Percentiles rank a stretch among this genome's conserved stretches.
Evolutionary conservation across 2,329 filamentous ascomycete species (phyloP).

Genomic region (Fusarium mexicanum): DNA sequence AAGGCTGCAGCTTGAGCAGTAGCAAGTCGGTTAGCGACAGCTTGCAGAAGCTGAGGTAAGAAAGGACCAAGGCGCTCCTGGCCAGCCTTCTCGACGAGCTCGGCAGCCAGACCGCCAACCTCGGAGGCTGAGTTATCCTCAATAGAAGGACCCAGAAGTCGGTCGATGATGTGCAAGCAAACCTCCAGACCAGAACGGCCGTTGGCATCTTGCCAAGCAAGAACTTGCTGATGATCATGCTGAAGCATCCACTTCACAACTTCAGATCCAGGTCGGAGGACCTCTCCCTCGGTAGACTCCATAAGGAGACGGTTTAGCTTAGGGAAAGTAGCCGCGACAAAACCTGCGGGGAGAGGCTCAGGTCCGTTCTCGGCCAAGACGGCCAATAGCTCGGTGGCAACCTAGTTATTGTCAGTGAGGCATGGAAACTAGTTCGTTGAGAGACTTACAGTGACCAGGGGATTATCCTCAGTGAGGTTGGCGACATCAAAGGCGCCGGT

Average conservation of each 20-base stretch:
- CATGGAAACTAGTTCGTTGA: neutral
- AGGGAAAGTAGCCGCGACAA: constrained; percentile 85
- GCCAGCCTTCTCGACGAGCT: constrained; percentile 94
- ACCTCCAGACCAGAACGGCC: constrained; percentile 88
- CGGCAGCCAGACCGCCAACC: constrained; percentile 91
- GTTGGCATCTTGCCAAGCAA: constrained; percentile 83
- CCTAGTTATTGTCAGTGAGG: constrained; percentile 50
- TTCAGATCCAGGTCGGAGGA: constrained; percentile 86
- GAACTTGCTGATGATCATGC: constrained; percentile 90
- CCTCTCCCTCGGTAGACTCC: constrained; percentile 84
- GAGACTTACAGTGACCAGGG: constrained; percentile 75
- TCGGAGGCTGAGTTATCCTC: constrained; percentile 96
- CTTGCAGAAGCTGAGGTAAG: constrained; percentile 85
- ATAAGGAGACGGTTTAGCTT: constrained; percentile 87
- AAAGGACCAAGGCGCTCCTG: constrained; percentile 91
- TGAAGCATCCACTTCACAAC: constrained; percentile 88
- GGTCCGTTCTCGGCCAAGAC: constrained; percentile 84
- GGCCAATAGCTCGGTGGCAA: constrained; percentile 85
- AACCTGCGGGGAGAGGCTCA: constrained; percentile 85
- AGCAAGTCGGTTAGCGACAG: constrained; percentile 85
- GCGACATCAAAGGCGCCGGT: constrained; percentile 91
- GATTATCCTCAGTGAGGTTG: constrained; percentile 83
- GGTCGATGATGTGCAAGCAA: constrained; percentile 90
- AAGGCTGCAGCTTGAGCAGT: constrained; percentile 87
- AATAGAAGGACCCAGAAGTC: constrained; percentile 83